phyloP scores from a whole-genome alignment of 805 yeast species.

The Brettanomyces sp. region DNA sequence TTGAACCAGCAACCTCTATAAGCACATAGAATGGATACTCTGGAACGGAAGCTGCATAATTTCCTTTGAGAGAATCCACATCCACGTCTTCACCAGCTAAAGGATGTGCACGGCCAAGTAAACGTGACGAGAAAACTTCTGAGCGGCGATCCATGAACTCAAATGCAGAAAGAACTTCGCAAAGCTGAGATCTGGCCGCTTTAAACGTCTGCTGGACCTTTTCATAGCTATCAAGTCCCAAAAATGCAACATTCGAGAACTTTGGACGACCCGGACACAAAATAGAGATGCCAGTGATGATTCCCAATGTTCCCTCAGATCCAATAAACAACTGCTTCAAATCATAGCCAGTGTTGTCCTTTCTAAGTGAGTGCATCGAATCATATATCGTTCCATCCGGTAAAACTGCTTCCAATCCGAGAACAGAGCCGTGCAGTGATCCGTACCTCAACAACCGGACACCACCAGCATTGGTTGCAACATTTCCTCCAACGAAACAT shows the following conservation, averaged over 20 bases:
- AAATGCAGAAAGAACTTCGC: conserved; percentile 84
- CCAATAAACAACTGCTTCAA: conserved; percentile 89
- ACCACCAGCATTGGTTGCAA: conserved; percentile 96
- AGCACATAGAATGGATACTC: conserved; percentile 83
- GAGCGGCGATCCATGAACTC: conserved; percentile 83
- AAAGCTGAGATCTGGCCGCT: conserved; percentile 66
- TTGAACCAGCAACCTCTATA: conserved; percentile 94
- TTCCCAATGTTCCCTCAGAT: conserved; percentile 85
- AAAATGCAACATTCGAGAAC: conserved; percentile 77
- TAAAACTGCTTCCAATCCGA: conserved; percentile 88
- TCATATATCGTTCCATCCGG: conserved; percentile 79
- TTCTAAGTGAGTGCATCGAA: conserved; percentile 78
- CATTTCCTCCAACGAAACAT: conserved; percentile 91
- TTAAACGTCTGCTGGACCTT: conserved; percentile 77
- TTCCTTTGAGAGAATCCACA: conserved; percentile 21
- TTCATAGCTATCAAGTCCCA: conserved; percentile 74
- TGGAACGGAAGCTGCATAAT: conserved; percentile 31
- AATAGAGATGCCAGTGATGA: conserved; percentile 83
- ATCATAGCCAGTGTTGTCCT: conserved; percentile 94
- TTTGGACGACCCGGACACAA: conserved; percentile 85
- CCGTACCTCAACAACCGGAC: conserved; percentile 81
- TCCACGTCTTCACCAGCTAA: conserved; percentile 37
- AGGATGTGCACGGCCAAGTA: conserved; percentile 61
- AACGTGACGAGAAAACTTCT: conserved; percentile 53
- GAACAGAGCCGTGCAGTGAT: conserved; percentile 82